These are phyloP conservation scores for Penicillium sp. DNA, from an alignment of 2,329 filamentous ascomycete species.

Conservation along the genomic window DNA sequence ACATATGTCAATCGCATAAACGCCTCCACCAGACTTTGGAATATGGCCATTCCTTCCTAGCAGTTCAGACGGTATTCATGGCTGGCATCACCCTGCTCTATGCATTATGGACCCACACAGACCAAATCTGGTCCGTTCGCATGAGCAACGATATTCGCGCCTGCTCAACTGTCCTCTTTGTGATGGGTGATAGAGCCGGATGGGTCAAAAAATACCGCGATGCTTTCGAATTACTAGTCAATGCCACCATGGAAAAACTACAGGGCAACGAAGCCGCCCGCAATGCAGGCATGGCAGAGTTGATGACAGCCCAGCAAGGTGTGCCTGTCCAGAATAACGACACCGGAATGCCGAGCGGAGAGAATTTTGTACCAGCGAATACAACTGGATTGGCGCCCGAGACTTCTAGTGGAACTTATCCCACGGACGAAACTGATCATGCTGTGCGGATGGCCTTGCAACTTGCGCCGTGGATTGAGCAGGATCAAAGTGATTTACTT, in stretches of 20 bases:
- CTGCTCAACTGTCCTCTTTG: slow-evolving; percentile 46
- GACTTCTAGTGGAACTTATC: slow-evolving; percentile 8
- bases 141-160: slow-evolving; percentile 48
- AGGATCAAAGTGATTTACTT: slow-evolving; percentile 31
- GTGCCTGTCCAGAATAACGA: slow-evolving; percentile 7
- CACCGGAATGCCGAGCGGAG: slow-evolving; percentile 14
- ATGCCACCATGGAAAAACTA: slow-evolving; percentile 45
- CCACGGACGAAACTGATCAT: slow-evolving; percentile 26
- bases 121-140: slow-evolving; percentile 45
- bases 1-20: slow-evolving; percentile 38
- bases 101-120: slow-evolving; percentile 41
- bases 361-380: slow-evolving; percentile 12
- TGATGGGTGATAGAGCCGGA: slow-evolving; percentile 46
- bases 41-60: slow-evolving; percentile 38
- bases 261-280: slow-evolving; percentile 35
- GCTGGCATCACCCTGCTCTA: slow-evolving; percentile 36
- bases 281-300: slow-evolving; percentile 36
- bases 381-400: slow-evolving; percentile 12
- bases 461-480: slow-evolving; percentile 39
- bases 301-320: slow-evolving; percentile 36
- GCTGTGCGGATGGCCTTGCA: slow-evolving; percentile 37
- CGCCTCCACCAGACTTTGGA: slow-evolving; percentile 35
- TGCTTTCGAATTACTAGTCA: slow-evolving; percentile 45
- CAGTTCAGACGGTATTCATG: slow-evolving; percentile 38
- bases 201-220: slow-evolving; percentile 48